Conservation (phyloP, 345 rosid genomes). For the Gossypium herbaceum region DNA sequence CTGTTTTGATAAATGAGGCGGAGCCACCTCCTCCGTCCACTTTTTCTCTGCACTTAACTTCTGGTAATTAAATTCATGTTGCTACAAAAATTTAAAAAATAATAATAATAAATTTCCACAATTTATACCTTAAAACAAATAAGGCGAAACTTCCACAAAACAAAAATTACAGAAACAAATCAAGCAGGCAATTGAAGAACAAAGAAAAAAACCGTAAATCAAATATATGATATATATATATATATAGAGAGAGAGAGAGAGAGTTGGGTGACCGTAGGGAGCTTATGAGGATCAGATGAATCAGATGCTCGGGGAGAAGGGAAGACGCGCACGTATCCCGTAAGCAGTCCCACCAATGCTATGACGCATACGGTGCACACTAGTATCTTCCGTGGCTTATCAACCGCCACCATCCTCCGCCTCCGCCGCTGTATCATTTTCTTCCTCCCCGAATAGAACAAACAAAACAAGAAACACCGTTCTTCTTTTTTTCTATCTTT, state of each 20-base stretch:
- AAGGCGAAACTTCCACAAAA: conserved; percentile 1
- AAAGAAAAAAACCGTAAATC: not conserved
- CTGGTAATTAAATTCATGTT: conserved; percentile 31
- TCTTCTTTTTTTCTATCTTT: not conserved
- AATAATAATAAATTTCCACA: not conserved
- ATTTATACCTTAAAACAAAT: not conserved
- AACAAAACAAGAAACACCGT: not conserved
- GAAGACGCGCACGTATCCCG: conserved; percentile 44
- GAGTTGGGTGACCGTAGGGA: conserved; percentile 37
- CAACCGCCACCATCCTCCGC: conserved; percentile 37
- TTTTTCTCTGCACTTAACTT: conserved; percentile 39
- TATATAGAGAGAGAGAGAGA: not conserved
- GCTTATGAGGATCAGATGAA: conserved; percentile 42
- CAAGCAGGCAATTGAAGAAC: not conserved
- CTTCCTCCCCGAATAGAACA: not conserved
- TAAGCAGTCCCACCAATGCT: conserved; percentile 31
- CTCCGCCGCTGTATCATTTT: conserved; percentile 34
- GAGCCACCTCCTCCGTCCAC: conserved; percentile 48
- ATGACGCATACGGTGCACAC: conserved; percentile 57
- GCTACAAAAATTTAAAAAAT: conserved; percentile 23
- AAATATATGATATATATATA: not conserved
- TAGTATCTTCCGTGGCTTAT: conserved; percentile 40
- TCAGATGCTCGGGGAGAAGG: conserved; percentile 41
- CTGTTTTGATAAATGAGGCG: conserved; percentile 53
- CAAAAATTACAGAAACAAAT: conserved; percentile 8